Conservation (phyloP, 805 yeast species). For the Candida incommunis region DNA sequence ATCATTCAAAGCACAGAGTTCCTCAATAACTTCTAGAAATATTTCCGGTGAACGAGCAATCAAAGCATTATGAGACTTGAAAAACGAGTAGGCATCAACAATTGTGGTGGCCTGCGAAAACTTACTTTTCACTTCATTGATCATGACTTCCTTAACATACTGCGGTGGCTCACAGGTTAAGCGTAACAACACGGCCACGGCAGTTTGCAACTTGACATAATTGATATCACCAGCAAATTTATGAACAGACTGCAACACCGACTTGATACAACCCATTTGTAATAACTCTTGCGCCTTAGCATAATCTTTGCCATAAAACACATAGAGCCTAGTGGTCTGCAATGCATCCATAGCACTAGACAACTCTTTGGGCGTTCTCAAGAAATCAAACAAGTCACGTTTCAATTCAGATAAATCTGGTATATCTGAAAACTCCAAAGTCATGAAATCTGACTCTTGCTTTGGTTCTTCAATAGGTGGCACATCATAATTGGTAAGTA, state of each 20-base stretch:
- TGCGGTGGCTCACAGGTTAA: constrained; percentile 53
- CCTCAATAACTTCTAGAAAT: constrained; percentile 29
- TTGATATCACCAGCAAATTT: constrained; percentile 24
- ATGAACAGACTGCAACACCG: constrained; percentile 31
- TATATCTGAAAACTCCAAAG: not conserved
- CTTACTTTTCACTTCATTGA: constrained; percentile 34
- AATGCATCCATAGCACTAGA: not conserved
- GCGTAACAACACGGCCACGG: constrained; percentile 43
- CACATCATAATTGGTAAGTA: constrained; percentile 35
- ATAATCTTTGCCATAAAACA: constrained; percentile 37
- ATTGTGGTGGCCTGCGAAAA: constrained; percentile 19
- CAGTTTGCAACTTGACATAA: constrained; percentile 29
- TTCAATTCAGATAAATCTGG: not conserved
- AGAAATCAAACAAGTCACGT: not conserved
- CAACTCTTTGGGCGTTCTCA: not conserved
- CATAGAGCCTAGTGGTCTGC: constrained; percentile 31
- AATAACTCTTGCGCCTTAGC: constrained; percentile 28
- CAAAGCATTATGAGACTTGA: constrained; percentile 9
- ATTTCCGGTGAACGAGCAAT: constrained; percentile 32
- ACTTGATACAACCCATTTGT: constrained; percentile 32
- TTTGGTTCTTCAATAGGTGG: constrained; percentile 30
- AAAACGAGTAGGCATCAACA: constrained; percentile 15
- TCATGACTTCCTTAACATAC: constrained; percentile 34
- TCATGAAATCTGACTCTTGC: constrained; percentile 8
- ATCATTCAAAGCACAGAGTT: constrained; percentile 13